Evolutionary conservation across 176 grass and related monocot genomes (phyloP).

Genomic region (Areca catechu): DNA sequence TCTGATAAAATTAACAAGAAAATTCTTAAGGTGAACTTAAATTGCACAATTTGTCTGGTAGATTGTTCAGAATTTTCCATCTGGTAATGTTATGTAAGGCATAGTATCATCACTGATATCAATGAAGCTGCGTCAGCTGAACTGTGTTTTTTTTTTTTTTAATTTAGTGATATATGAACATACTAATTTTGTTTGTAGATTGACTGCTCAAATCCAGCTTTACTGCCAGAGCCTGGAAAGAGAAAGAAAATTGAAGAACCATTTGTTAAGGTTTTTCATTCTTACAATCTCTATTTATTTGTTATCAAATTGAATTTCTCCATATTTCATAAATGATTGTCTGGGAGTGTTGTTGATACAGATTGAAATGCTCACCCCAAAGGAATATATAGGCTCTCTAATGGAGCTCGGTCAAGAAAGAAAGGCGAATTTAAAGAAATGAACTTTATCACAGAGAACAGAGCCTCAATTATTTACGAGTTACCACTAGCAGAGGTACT

Average conservation of each 20-base stretch:
- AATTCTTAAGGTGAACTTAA: too few relatives aligned
- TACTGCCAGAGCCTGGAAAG: conserved; percentile 85
- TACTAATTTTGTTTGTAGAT: conserved; percentile 32
- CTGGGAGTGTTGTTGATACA: conserved; percentile 14
- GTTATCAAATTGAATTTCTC: background rate
- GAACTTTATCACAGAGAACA: conserved; percentile 84
- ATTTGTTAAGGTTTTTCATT: conserved; percentile 64
- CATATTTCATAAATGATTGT: too few relatives aligned
- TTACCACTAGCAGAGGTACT: conserved; percentile 92
- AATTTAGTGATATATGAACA: too few relatives aligned
- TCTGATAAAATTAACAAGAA: too few relatives aligned
- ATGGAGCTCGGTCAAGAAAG: conserved; percentile 98
- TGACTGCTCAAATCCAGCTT: conserved; percentile 92
- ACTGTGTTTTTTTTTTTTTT: too few relatives aligned
- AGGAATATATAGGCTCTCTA: conserved; percentile 90
- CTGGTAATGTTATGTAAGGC: too few relatives aligned
- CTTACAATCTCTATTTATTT: conserved; percentile 20
- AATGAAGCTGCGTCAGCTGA: background rate
- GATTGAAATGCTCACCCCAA: conserved; percentile 95
- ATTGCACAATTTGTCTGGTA: too few relatives aligned
- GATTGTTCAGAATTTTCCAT: too few relatives aligned
- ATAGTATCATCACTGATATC: background rate
- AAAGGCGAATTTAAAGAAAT: conserved; percentile 96
- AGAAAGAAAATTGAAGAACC: conserved; percentile 87
- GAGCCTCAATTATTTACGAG: conserved; percentile 78